Conservation (phyloP, 2,329 filamentous ascomycete species). For the Graphilbum sp. region DNA sequence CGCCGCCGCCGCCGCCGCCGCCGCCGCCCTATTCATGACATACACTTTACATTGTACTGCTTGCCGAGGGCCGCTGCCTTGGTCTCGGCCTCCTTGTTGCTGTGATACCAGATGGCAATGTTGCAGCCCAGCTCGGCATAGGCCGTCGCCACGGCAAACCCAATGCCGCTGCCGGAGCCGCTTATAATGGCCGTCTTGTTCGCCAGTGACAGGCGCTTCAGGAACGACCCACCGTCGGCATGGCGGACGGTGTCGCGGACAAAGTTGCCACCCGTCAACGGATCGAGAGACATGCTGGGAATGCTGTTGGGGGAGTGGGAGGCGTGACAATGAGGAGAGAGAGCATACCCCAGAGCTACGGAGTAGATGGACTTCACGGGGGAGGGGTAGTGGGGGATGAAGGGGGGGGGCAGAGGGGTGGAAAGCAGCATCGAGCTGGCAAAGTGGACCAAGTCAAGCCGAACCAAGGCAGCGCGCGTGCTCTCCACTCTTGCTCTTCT, state of each 20-base stretch:
- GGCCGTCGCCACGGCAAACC: slow-evolving; percentile 44
- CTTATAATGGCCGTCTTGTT: slow-evolving; percentile 55
- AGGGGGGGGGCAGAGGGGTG: too few relatives aligned
- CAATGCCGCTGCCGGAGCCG: slow-evolving; percentile 51
- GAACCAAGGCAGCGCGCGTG: too few relatives aligned
- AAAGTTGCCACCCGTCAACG: slow-evolving; percentile 31
- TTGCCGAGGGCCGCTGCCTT: slow-evolving; percentile 47
- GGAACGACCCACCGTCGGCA: slow-evolving; percentile 27
- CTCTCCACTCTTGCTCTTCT: too few relatives aligned
- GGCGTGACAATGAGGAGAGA: too few relatives aligned
- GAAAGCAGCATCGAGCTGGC: too few relatives aligned
- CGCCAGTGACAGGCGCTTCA: slow-evolving; percentile 53
- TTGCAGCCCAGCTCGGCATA: slow-evolving; percentile 56
- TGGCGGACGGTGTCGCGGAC: slow-evolving; percentile 37
- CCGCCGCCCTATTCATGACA: slow-evolving; percentile 15
- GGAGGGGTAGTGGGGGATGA: too few relatives aligned
- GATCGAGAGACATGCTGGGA: neutral
- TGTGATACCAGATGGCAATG: slow-evolving; percentile 58
- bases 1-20: too few relatives aligned
- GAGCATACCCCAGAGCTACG: too few relatives aligned
- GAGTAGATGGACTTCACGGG: too few relatives aligned
- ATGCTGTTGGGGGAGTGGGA: too few relatives aligned
- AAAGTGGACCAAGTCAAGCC: too few relatives aligned
- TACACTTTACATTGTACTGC: slow-evolving; percentile 52
- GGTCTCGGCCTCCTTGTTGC: slow-evolving; percentile 46